Evolutionary conservation across 1,139 yeast genomes (phyloP).

Genomic region (Pichia sp.): DNA sequence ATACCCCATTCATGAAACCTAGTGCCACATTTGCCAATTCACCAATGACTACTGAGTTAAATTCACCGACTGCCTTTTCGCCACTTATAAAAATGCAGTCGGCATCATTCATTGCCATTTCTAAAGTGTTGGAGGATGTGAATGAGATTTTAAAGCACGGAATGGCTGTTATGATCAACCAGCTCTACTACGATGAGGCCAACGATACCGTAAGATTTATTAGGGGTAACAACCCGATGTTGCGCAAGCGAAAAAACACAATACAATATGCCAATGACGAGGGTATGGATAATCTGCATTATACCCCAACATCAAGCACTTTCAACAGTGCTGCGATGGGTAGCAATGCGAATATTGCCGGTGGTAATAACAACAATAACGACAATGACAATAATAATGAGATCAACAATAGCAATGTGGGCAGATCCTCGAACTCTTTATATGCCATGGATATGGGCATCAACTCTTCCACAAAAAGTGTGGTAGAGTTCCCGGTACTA

Average conservation of each 20-base stretch:
- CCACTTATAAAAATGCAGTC: conserved; percentile 17
- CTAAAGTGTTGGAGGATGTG: conserved; percentile 25
- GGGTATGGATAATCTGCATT: neutral
- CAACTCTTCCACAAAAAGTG: conserved; percentile 9
- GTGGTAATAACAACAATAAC: neutral
- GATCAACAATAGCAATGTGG: neutral
- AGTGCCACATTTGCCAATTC: conserved; percentile 24
- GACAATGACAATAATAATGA: neutral
- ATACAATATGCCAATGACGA: neutral
- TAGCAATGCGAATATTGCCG: neutral
- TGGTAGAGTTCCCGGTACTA: conserved; percentile 14
- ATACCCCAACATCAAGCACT: conserved; percentile 7
- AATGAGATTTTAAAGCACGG: conserved; percentile 27
- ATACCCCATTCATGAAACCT: conserved; percentile 27
- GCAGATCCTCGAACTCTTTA: neutral
- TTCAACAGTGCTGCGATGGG: neutral
- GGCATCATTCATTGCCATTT: conserved; percentile 11
- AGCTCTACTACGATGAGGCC: conserved; percentile 25
- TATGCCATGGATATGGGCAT: conserved; percentile 9
- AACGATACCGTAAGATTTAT: conserved; percentile 21
- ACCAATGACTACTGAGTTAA: conserved; percentile 17
- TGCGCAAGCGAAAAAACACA: conserved; percentile 15
- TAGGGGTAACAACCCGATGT: conserved; percentile 15
- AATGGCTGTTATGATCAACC: conserved; percentile 24
- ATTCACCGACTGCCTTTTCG: conserved; percentile 21